phyloP scores from a whole-genome alignment of 257 asterid species.

The Rhazya stricta region DNA sequence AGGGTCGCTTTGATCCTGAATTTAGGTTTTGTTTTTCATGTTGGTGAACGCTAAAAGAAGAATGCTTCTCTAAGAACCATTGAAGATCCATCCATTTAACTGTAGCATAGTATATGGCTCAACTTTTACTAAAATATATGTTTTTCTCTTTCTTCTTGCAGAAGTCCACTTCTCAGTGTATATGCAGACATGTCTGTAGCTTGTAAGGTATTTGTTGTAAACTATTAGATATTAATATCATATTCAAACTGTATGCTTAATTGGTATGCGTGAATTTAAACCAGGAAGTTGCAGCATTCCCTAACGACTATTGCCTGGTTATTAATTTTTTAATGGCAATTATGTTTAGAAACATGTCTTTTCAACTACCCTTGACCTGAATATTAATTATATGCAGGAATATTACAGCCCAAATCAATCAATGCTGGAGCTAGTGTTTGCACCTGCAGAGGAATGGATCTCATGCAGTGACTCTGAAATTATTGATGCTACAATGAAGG shows the following conservation, averaged over 20 bases:
- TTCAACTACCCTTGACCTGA: not conserved
- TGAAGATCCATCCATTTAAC: not conserved
- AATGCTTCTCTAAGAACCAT: not conserved
- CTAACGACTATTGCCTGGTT: not conserved
- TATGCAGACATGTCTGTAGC: conserved; percentile 99
- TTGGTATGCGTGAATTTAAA: conserved; percentile 10
- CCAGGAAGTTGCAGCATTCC: not conserved
- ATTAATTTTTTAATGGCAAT: not conserved
- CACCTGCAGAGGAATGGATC: conserved; percentile 98
- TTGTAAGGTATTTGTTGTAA: conserved; percentile 64
- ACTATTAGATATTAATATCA: not conserved
- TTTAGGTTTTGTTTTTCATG: no score
- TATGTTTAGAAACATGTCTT: not conserved
- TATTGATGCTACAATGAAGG: conserved; percentile 93
- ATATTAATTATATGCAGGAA: conserved; percentile 50
- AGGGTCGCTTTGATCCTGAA: not conserved
- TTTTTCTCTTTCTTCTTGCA: conserved; percentile 38
- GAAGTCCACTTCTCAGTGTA: conserved; percentile 95
- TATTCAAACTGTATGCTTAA: conserved; percentile 5
- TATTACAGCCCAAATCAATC: conserved; percentile 76
- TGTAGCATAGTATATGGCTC: not conserved
- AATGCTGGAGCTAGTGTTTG: conserved; percentile 94
- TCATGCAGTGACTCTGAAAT: conserved; percentile 77
- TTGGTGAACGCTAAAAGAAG: not conserved
- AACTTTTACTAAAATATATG: conserved; percentile 10